Evolutionary conservation across 768 basidiomycete species (phyloP).

Genomic region (Tricholoma furcatifolium): DNA sequence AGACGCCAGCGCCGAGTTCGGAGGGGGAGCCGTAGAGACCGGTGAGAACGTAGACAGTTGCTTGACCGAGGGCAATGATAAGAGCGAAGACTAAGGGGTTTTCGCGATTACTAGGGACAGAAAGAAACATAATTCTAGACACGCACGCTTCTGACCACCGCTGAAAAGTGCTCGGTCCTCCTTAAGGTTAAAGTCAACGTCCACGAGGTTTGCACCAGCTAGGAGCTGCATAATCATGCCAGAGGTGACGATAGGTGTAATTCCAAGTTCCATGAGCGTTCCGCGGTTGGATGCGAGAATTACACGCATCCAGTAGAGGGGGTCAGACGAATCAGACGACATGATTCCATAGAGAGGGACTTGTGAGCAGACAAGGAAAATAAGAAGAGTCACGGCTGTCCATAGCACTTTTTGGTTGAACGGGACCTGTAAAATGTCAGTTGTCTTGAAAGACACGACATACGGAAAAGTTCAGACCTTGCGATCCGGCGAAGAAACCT

Average conservation of each 20-base stretch:
- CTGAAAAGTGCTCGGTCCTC: slow-evolving; percentile 96
- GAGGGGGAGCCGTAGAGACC: slow-evolving; percentile 94
- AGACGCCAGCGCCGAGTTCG: slow-evolving; percentile 95
- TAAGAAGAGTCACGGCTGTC: slow-evolving; percentile 98
- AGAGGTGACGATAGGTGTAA: slow-evolving; percentile 94
- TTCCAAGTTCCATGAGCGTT: slow-evolving; percentile 99
- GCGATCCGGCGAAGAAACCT: slow-evolving; percentile 97
- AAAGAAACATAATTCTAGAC: not conserved
- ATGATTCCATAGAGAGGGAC: slow-evolving; percentile 99
- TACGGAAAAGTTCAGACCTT: slow-evolving; percentile 54
- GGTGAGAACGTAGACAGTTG: slow-evolving; percentile 94
- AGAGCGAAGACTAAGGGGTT: slow-evolving; percentile 82
- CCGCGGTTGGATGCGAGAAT: slow-evolving; percentile 98
- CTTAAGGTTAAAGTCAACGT: slow-evolving; percentile 96
- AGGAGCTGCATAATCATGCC: slow-evolving; percentile 99
- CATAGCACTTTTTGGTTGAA: slow-evolving; percentile 99
- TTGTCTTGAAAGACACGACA: not conserved
- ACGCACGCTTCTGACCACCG: slow-evolving; percentile 94
- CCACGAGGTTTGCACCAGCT: slow-evolving; percentile 95
- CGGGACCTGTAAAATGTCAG: slow-evolving; percentile 71
- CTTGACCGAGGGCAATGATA: slow-evolving; percentile 94
- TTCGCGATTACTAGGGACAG: not conserved
- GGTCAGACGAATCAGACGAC: slow-evolving; percentile 98
- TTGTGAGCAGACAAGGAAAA: slow-evolving; percentile 99
- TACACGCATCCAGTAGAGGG: slow-evolving; percentile 99